Base-by-base conservation (phyloP, 352 stramenopile genomes). In the Phytophthora megakarya region DNA sequence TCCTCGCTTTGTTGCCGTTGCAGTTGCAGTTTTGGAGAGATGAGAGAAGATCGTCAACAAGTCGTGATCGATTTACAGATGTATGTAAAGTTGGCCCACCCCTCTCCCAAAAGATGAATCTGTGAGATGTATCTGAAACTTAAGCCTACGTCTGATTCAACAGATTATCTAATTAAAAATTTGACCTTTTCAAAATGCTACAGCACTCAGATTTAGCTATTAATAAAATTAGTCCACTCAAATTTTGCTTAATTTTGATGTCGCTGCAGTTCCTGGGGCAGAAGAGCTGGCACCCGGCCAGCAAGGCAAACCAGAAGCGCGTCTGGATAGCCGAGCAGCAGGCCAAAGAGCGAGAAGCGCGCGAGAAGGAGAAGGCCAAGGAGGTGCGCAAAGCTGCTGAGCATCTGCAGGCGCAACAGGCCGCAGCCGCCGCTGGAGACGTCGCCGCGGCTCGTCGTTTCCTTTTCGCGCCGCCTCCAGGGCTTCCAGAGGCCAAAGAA, bases 261-360 rank as follows among this genome's bases (percentile, higher is more conserved):
- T 88, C 77, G 60, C 75, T 93, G 64, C 80, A 90, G 48, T 96
- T 96, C 71, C 75, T 96, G 9, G 81, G 88, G 43, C 72, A 88
- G 43, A 96, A 96, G 74, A 71, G 76, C 6, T 96, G 72, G 70
- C 87, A 96, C 54, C 87, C 87, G 19, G 80, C 75, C 16, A 93
- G 73, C 60, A 86, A 91, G 60, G 67, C 74, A 45, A 96, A 96
- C 70, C 87, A 96, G 72, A 93, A 92, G 74, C 76, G 75, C 60
- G 75, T 96, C 26, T 96, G 84, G 83, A 84, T 93, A 33, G 87
- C 87, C 6, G 87, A 96, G 66, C 81, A 96, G 75, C 72, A 77
- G 44, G 81, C 80, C 3, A 79, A 74, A 32, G 71, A 78, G 44
- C 65, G 59, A 9, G 76, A 83, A 43, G 49, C 84, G 42, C 57